phyloP scores from a whole-genome alignment of 331 rosid species.

The Erythrophleum ivorense region DNA sequence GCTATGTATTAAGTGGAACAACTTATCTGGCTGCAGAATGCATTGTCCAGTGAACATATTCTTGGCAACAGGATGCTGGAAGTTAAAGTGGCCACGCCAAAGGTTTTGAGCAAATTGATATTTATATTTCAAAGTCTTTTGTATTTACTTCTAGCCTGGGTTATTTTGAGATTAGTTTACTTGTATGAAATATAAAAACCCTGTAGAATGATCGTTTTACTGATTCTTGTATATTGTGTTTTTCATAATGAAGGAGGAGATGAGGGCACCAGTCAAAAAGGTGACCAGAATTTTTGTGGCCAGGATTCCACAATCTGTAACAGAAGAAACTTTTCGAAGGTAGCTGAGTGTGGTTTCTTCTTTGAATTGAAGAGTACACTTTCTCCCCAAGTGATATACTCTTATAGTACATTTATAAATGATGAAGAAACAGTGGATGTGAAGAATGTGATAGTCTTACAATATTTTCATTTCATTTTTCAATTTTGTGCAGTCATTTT shows the following conservation, averaged over 20 bases:
- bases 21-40: slow-evolving; percentile 60
- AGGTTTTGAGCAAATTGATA: slow-evolving; percentile 53
- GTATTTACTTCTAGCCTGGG: not conserved
- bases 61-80: slow-evolving; percentile 93
- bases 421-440: slow-evolving; percentile 3
- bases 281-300: slow-evolving; percentile 95
- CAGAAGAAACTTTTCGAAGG: slow-evolving; percentile 90
- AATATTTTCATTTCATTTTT: not conserved
- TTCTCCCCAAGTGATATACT: not conserved
- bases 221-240: not conserved
- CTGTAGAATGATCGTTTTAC: not conserved
- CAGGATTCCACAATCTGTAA: slow-evolving; percentile 85
- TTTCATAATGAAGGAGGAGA: slow-evolving; percentile 78
- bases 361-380: slow-evolving; percentile 5
- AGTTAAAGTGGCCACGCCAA: slow-evolving; percentile 98
- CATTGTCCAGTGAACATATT: slow-evolving; percentile 76
- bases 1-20: slow-evolving; percentile 4
- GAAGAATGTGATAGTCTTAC: not conserved
- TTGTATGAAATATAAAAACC: not conserved
- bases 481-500: slow-evolving; percentile 76
- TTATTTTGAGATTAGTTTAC: not conserved
- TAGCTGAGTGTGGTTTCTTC: slow-evolving; percentile 40
- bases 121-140: not conserved
- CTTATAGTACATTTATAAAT: not conserved
- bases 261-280: slow-evolving; percentile 89